Evolutionary conservation across 768 basidiomycete species (phyloP), one percentile per base, ranked within the genome.

Genomic region (Macrocybe gigantea): DNA sequence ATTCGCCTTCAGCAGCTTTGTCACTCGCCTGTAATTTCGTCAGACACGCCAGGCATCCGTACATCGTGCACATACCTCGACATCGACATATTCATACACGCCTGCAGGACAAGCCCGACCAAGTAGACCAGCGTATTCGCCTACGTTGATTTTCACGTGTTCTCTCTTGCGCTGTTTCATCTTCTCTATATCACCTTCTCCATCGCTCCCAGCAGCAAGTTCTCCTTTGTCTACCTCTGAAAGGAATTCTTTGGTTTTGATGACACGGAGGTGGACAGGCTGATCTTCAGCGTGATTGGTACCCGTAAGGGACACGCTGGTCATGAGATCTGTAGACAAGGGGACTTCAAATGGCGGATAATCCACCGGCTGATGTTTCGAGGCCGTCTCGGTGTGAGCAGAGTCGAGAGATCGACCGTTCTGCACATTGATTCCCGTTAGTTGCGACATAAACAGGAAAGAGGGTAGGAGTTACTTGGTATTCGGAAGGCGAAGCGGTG

Each of bases 201-300:
- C 22, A 4, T 22, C 22, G 22, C 22, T 22, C 22, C 22, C 22
- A 22, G 22, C 22, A 22, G 22, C 22, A 22, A 22, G 22, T 32
- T 56, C 55, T 6, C 53, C 54, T 6, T 31, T 40, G 14, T 57
- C 61, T 5, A 60, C 5, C 37, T 62, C 60, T 5, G 59, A 51
- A 1, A 66, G 51, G 35, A 59, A 71, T 31, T 60, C 56, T 1
- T 41, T 47, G 1, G 68, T 71, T 31, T 58, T 57, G 41, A 82
- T 62, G 3, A 96, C 79, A 32, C 86, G 75, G 41, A 98, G 72
- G 66, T 99, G 96, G 10, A 91, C 72, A 2, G 86, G 92, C 63
- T 97, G 93, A 63, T 97, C 93, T 63, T 99, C 95, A n/a, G 88
- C 84, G 59, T 98, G 95, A 60, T 95, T 95, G 11, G 95, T 97